Base-by-base conservation (phyloP, 768 basidiomycete species). In the Tricholoma matsutake region DNA sequence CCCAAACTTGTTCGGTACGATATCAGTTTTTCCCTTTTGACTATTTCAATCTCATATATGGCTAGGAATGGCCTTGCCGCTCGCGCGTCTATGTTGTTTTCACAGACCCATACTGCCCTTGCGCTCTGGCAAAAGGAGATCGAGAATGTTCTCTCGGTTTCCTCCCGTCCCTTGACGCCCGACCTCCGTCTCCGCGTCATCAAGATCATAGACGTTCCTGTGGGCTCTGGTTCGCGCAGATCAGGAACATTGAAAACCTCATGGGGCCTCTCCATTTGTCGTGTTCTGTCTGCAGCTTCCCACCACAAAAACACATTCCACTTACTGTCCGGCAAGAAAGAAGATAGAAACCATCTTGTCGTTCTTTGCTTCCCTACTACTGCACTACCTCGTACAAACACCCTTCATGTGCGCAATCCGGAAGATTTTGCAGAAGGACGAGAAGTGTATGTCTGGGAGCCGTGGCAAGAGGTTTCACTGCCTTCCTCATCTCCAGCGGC, bases 31-130 rank as follows among this genome's bases (percentile, higher is more conserved):
- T 8, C 8, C 22, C 51, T 34, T 37, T 39, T 11, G 5, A 11
- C n/a, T 11, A 35, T n/a, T 51, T 10, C 7, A 14, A 25, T 61
- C 47, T 58, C 54, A 28, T 32, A 22, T 34, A 56, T 57, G 32
- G 6, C 47, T 58, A 88, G 86, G n/a, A 81, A 81, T 37, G 86
- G 86, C 1, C 65, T 87, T 3, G 86, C 86, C 0, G 81, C 81
- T 32, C 79, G 78, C 6, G 79, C 83, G 1, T 76, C 77, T 3
- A 73, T 76, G 10, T 67, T 78, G 31, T 78, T 80, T 43, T 73
- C 79, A 20, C 78, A 76, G 25, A 68, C 74, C 4, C 76, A 76
- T 29, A 85, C 82, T 4, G 75, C 79, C 32, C 75, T 82, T 52
- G 63, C 75, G 2, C 71, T 87, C 3, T 87, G 86, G 86, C 77